Percentiles rank a stretch among this genome's conserved stretches.
Evolutionary conservation across 2,329 filamentous ascomycete species (phyloP).

Genomic region (Falciphora oryzae): DNA sequence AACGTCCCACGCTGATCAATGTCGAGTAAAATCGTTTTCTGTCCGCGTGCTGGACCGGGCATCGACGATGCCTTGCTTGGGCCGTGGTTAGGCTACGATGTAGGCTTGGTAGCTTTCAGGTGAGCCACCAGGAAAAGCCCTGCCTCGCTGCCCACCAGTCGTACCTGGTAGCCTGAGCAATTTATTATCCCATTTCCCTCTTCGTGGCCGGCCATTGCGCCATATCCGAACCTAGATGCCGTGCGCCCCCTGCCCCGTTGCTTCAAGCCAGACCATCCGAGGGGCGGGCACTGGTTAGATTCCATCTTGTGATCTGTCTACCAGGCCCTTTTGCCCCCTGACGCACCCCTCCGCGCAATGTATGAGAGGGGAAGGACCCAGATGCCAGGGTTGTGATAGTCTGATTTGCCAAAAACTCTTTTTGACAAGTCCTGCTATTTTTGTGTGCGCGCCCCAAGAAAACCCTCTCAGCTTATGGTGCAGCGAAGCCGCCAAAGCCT

Average conservation of each 20-base stretch:
- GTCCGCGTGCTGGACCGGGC: background rate
- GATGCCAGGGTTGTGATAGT: background rate
- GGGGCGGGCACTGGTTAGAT: background rate
- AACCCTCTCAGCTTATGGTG: too few species aligned
- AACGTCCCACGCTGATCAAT: too few species aligned
- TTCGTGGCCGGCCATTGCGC: too few species aligned
- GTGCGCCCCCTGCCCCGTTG: background rate
- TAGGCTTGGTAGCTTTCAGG: background rate
- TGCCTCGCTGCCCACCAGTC: too few species aligned
- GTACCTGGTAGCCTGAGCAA: too few species aligned
- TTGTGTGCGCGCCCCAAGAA: background rate
- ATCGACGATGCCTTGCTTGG: background rate
- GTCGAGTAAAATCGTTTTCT: background rate
- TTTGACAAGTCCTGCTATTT: background rate
- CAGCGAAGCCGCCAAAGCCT: too few species aligned
- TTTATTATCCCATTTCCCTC: too few species aligned
- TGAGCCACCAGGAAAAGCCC: too few species aligned
- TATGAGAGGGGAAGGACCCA: background rate
- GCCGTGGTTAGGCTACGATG: background rate
- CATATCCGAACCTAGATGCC: background rate
- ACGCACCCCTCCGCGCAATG: too few species aligned
- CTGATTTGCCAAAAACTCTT: too few species aligned
- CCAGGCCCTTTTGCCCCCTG: too few species aligned
- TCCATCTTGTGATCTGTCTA: too few species aligned
- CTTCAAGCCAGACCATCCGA: background rate